These are phyloP conservation scores for Coniferiporia sulphurascens DNA, from an alignment of 1,284 basidiomycete species.

Conservation along the genomic window DNA sequence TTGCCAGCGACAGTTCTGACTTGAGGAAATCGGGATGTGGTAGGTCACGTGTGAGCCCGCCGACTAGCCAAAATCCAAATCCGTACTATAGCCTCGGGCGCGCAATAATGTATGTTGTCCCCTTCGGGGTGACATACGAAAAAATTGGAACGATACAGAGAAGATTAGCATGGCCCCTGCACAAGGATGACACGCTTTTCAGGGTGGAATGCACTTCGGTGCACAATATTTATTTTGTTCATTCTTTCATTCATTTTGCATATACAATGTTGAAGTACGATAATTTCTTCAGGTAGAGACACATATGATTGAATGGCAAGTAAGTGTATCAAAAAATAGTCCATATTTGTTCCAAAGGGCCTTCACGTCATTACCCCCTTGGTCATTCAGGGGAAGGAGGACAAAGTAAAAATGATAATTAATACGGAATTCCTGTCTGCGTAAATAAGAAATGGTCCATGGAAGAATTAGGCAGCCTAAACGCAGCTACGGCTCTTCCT, in stretches of 20 bases:
- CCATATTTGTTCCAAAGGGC: too few relatives aligned
- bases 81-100: not conserved
- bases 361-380: too few relatives aligned
- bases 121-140: constrained; percentile 22
- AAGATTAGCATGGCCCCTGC: constrained; percentile 23
- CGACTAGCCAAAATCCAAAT: constrained; percentile 18
- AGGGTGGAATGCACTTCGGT: constrained; percentile 22
- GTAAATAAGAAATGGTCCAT: not conserved
- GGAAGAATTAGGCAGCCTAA: not conserved
- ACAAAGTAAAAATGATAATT: too few relatives aligned
- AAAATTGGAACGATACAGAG: constrained; percentile 23
- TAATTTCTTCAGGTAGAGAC: too few relatives aligned
- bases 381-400: too few relatives aligned
- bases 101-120: constrained; percentile 8
- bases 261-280: too few relatives aligned
- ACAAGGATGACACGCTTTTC: constrained; percentile 23
- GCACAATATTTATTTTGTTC: constrained; percentile 20
- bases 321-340: too few relatives aligned
- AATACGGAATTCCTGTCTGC: too few relatives aligned
- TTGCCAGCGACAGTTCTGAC: not conserved
- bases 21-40: too few relatives aligned
- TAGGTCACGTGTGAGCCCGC: not conserved
- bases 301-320: too few relatives aligned
- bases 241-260: not conserved
- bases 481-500: constrained; percentile 18